Evolutionary conservation across 1,284 basidiomycete species (phyloP), one percentile per base, ranked within the genome.

Genomic region (Malassezia pachydermatis): DNA sequence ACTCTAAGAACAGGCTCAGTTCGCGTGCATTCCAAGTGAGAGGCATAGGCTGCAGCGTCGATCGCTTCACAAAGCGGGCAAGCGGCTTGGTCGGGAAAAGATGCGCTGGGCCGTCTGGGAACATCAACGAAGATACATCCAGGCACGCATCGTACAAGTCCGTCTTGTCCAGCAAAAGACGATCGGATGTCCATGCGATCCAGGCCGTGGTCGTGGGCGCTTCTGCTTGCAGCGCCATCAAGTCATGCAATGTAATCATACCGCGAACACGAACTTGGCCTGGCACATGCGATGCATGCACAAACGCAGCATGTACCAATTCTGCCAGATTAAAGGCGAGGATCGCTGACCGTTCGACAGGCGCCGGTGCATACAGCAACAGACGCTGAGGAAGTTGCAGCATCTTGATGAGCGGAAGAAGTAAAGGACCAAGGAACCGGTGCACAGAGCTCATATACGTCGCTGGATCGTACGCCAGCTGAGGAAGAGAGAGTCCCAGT

Each of bases 131-230:
- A 11, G 50, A 47, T 1, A 45, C 44, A 19, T 52, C 50, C 22
- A 52, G n/a, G 22, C 45, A 23, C 10, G 42, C 23, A 22, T 52
- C 44, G 16, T 32, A 46, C 4, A 41, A 16, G 19, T 24, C 34
- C 16, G 22, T 37, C 32, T 43, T 29, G n/a, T 52, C 50, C 17
- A 39, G 35, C n/a, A 42, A 25, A 19, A 52, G n/a, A 6, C 41
- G 27, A 22, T 52, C 50, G 1, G 44, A 30, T 2, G 50, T 52
- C 50, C 50, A 52, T 16, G 44, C 50, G n/a, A 52, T 32, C 50
- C 50, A 52, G 4, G 50, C 32, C 13, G 33, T 11, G 11, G 22
- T 14, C 2, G 29, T 24, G 8, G 22, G 16, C 20, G 20, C 16
- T 1, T 42, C 32, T 23, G 40, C 43, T 4, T 16, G 29, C 25